These are phyloP conservation scores for Peronospora destructor DNA, from an alignment of 352 stramenopile genomes.

Conservation along the genomic window DNA sequence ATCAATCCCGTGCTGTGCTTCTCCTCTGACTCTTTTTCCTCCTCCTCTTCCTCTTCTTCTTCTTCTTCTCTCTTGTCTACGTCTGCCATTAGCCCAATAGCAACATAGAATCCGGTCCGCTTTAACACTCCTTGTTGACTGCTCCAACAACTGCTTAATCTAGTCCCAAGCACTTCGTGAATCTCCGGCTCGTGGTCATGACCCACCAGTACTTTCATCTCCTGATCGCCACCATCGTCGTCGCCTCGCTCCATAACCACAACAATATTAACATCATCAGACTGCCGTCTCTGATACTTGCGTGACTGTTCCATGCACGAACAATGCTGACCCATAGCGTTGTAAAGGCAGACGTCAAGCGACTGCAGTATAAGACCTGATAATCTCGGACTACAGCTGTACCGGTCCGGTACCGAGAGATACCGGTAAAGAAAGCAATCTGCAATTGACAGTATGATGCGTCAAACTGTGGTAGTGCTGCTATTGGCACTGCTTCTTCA, in stretches of 20 bases:
- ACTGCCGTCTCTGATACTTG: constrained; percentile 53
- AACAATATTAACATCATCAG: constrained; percentile 35
- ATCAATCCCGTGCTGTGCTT: constrained; percentile 23
- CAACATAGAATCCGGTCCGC: constrained; percentile 7
- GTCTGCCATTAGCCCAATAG: constrained; percentile 6
- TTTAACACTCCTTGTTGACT: constrained; percentile 17
- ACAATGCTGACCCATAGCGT: constrained; percentile 63
- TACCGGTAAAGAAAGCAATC: not conserved
- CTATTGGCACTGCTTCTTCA: constrained; percentile 34
- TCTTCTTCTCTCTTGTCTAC: constrained; percentile 6
- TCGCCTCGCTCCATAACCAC: constrained; percentile 30
- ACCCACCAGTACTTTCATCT: constrained; percentile 24
- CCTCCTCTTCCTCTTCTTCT: constrained; percentile 16
- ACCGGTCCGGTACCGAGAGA: not conserved
- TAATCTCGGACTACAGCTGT: constrained; percentile 10
- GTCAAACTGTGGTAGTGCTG: constrained; percentile 9
- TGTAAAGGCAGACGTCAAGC: constrained; percentile 2
- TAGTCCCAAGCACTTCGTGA: constrained; percentile 38
- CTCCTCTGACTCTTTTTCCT: constrained; percentile 19
- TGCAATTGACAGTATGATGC: constrained; percentile 5
- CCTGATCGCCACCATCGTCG: constrained; percentile 20
- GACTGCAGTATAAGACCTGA: constrained; percentile 1
- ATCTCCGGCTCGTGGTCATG: constrained; percentile 18
- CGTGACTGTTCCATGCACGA: constrained; percentile 63
- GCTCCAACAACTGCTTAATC: constrained; percentile 7